Evolutionary conservation across 2,329 filamentous ascomycete genomes (phyloP).

Genomic region (Clonostachys chloroleuca): DNA sequence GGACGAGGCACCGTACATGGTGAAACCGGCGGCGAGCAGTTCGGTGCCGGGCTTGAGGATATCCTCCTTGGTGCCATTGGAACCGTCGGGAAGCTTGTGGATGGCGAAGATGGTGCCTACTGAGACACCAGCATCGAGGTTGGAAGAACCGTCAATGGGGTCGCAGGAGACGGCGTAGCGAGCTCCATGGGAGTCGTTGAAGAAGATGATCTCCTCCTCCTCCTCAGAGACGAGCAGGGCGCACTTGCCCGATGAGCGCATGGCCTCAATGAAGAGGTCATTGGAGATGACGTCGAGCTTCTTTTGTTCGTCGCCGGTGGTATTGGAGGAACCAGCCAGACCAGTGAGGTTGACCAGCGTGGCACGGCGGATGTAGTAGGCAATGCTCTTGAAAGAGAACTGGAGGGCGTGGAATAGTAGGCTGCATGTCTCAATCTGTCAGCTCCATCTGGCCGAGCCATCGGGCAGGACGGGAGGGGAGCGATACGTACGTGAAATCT

Average conservation of each 20-base stretch:
- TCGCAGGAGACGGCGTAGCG: constrained; percentile 96
- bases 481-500: constrained; percentile 82
- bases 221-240: constrained; percentile 95
- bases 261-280: constrained; percentile 93
- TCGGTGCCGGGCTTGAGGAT: constrained; percentile 86
- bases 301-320: constrained; percentile 97
- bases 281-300: constrained; percentile 99
- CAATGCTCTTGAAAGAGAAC: constrained; percentile 99
- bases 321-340: constrained; percentile 90
- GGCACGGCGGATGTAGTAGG: constrained; percentile 96
- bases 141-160: constrained; percentile 96
- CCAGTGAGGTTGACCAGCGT: constrained; percentile 94
- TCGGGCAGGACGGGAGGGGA: not conserved
- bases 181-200: constrained; percentile 69
- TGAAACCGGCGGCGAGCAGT: constrained; percentile 93
- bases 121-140: constrained; percentile 94
- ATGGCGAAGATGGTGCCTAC: constrained; percentile 97
- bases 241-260: constrained; percentile 89
- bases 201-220: constrained; percentile 88
- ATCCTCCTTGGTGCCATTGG: constrained; percentile 74
- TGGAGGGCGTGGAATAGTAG: constrained; percentile 95
- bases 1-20: constrained; percentile 97
- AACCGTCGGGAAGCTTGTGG: constrained; percentile 80
- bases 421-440: constrained; percentile 36
- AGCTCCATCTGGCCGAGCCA: not conserved